Base-by-base conservation (phyloP, 1,284 basidiomycete genomes). In the Peniophora sp. region DNA sequence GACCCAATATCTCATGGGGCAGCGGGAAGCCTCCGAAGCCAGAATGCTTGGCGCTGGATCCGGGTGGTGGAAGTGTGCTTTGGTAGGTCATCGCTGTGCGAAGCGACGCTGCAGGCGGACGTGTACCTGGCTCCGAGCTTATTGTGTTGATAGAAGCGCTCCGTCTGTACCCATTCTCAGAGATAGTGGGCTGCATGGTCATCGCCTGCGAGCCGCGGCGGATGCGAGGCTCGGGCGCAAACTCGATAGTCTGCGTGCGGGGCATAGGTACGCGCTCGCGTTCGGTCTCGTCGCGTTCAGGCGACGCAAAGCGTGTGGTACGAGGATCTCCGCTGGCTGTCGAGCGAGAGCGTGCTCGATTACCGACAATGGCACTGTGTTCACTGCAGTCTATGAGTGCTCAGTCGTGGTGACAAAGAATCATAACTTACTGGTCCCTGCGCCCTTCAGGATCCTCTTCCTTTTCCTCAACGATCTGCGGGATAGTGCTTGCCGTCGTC, bases 1-100 rank as follows among this genome's bases (percentile, higher is more conserved):
- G 63, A 3, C 68, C 70, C 2, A 81, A 55, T 20, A 92, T 66
- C 50, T 79, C 70, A 56, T 83, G 70, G 0, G 92, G 92, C 62
- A 86, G 90, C 0, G 93, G 92, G 66, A 95, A 96, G 1, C 92
- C 92, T 39, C 92, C 92, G 58, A 90, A 90, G 3, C 75, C 75
- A 9, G 64, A 58, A 54, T 71, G 64, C 32, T 48, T 58, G 10
- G 49, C 19, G 27, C 27, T 32, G 5, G 27, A 32, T 32, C 27
- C 27, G 12, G 27, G 27, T 12, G 27, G 27, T 34, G 45, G 47
- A 3, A 25, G 43, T 19, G 20, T 48, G 3, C 55, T 49, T 9
- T 39, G 50, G 24, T 50, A 45, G 9, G 55, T 52, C 20, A 45
- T 47, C 2, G 52, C 19, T 3, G 27, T 50, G 39, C 36, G 27